Percentiles rank a stretch among this genome's conserved stretches.
Conservation (phyloP, 805 yeast genomes). For the Kodamaea fukazawae region DNA sequence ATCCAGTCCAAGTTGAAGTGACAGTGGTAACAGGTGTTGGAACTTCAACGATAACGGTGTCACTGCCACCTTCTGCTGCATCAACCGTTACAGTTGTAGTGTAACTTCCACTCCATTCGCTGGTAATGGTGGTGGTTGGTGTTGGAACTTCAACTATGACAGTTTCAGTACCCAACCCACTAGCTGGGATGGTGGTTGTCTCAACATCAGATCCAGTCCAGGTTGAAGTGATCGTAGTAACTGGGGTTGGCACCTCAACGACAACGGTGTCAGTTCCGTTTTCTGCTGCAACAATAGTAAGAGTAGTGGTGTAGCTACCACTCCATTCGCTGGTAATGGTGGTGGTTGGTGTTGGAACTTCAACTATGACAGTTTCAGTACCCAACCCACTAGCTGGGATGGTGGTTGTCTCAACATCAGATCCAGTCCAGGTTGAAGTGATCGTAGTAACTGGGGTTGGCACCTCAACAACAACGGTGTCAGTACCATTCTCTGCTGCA, state of each 20-base stretch:
- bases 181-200: neutral
- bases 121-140: neutral
- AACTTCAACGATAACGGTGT: too few species aligned
- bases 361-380: neutral
- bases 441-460: slow-evolving; percentile 12
- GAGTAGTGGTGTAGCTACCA: neutral
- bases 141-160: neutral
- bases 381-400: slow-evolving; percentile 8
- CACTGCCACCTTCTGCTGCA: too few species aligned
- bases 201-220: too few species aligned
- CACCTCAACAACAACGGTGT: slow-evolving; percentile 12
- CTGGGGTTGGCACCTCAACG: too few species aligned
- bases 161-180: too few species aligned
- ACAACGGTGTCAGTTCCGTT: too few species aligned
- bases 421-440: neutral
- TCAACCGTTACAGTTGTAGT: too few species aligned
- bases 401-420: neutral
- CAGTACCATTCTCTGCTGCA: slow-evolving; percentile 8
- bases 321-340: slow-evolving; percentile 1
- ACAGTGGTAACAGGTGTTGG: too few species aligned
- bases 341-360: neutral
- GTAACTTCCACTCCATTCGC: too few species aligned
- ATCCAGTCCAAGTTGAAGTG: too few species aligned
- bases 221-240: too few species aligned
- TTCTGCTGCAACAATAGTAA: too few species aligned